phyloP scores from a whole-genome alignment of 2,329 filamentous ascomycete species.

The Chrysosporium queenslandicum region DNA sequence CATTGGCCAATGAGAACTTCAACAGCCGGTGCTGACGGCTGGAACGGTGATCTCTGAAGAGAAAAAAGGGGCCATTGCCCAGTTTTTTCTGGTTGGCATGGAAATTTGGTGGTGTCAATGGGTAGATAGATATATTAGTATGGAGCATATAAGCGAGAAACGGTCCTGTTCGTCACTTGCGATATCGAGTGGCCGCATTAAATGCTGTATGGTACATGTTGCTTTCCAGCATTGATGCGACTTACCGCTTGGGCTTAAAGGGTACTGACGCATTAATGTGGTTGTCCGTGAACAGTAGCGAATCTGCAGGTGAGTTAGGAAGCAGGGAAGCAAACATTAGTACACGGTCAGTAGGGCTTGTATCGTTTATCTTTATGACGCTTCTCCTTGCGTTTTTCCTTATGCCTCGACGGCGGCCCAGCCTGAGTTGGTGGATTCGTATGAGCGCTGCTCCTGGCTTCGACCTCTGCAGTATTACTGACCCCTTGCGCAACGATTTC shows the following conservation, averaged over 20 bases:
- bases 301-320: neutral
- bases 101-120: neutral
- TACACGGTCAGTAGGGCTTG: slow-evolving; percentile 28
- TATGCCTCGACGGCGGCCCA: slow-evolving; percentile 19
- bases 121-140: neutral
- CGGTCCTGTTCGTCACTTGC: neutral
- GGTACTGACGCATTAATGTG: neutral
- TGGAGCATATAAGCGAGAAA: neutral
- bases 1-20: neutral
- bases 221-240: neutral
- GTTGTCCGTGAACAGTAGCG: neutral
- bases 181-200: neutral
- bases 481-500: slow-evolving; percentile 16
- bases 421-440: slow-evolving; percentile 1
- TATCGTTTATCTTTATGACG: slow-evolving; percentile 29
- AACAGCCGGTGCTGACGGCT: neutral
- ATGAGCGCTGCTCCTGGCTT: neutral
- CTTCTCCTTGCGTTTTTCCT: slow-evolving; percentile 23
- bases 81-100: neutral
- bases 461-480: neutral
- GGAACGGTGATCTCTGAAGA: neutral
- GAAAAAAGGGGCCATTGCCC: neutral
- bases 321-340: neutral
- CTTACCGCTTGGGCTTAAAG: neutral
- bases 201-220: neutral